Base-by-base conservation (phyloP, 2,329 filamentous ascomycete species). In the Aspergillus sp. region DNA sequence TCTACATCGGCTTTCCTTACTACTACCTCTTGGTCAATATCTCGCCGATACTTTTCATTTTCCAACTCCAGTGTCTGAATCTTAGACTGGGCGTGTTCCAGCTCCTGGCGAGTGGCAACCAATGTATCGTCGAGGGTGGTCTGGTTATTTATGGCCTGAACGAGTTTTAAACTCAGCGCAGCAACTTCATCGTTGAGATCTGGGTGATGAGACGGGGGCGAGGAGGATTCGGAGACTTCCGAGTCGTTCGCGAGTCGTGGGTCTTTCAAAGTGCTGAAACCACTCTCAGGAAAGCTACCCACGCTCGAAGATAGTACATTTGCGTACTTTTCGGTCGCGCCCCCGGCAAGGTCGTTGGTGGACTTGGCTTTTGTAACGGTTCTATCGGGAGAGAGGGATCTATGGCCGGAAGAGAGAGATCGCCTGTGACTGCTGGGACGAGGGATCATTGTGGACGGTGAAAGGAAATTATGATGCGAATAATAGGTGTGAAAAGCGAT, bases 61-160 rank as follows among this genome's bases (percentile, higher is more conserved):
- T 84, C 78, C 28, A 68, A 66, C 66, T 95, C 88, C 12, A 96
- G 70, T 40, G 82, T 74, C 42, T 73, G 75, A 42, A 94, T 79
- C 55, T 78, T 79, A 38, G 84, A 79, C 46, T 77, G 79, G 7
- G 89, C 81, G 30, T 78, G 66, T 43, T 95, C 88, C 37, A 97
- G 73, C 61, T 97, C 90, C 62, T 90, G 85, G 32, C 90, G 82
- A 11, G 90, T 86, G 40, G 82, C 83, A 39, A 88, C 85, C 12
- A 98, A 75, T 8, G 82, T 87, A 66, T 98, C 93, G 66, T 97
- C 93, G 36, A 98, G 78, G 19, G 80, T 84, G 6, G 90, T 96
- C 67, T 96, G 90, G 66, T 95, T 86, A 64, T 98, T 98, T 69
- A 98, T 96, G 36, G 93, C 91, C 61, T 93, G 91, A 57, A 98